Conservation (phyloP, 768 basidiomycete genomes). For the Exidia glandulosa region DNA sequence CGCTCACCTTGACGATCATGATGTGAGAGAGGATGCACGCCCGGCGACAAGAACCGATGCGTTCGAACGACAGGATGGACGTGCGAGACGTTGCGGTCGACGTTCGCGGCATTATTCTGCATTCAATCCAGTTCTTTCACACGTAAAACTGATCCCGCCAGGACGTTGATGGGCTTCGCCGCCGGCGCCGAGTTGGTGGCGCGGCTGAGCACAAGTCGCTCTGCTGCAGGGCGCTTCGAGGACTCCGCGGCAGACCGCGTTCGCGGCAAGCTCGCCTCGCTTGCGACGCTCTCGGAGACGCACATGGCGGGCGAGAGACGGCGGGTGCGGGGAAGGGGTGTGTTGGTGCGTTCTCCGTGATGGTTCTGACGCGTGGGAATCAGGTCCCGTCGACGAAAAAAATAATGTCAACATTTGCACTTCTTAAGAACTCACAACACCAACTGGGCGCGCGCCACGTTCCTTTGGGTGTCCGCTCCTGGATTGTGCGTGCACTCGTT, state of each 20-base stretch:
- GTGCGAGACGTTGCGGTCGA: background rate
- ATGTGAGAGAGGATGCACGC: background rate
- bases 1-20: background rate
- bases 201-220: background rate
- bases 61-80: background rate
- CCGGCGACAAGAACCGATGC: no score
- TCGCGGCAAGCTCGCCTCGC: background rate
- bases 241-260: no score
- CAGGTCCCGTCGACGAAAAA: background rate
- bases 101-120: background rate
- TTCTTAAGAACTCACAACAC: background rate
- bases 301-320: background rate
- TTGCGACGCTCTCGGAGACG: background rate
- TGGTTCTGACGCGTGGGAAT: background rate
- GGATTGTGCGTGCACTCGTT: background rate
- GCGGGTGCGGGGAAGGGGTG: background rate
- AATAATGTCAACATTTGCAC: background rate
- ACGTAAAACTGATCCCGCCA: background rate
- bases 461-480: background rate
- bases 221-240: background rate
- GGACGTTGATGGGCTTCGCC: background rate
- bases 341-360: background rate
- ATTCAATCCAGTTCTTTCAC: background rate
- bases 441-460: background rate
- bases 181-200: background rate